A percentile compares a stretch with the other conserved stretches of the same genome.
Evolutionary conservation across 1,284 basidiomycete genomes (phyloP).

Genomic region (Meripilus lineatus): DNA sequence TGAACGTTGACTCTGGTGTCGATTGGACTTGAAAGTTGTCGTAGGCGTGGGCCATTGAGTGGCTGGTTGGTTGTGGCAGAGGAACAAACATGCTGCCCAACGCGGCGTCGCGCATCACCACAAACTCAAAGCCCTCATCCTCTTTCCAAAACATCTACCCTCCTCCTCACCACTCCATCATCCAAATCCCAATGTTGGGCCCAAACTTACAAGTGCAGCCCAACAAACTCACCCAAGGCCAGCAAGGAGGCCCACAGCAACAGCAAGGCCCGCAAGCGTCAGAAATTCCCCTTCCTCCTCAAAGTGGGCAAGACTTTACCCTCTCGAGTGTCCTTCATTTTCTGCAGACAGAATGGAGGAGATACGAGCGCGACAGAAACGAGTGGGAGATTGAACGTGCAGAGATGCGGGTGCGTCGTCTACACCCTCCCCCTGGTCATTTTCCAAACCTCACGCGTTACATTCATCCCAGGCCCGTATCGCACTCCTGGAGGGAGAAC

Average conservation of each 20-base stretch:
- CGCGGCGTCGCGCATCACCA: slow-evolving; percentile 5
- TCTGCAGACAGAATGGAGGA: slow-evolving; percentile 96
- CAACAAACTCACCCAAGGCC: slow-evolving; percentile 35
- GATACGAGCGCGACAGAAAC: slow-evolving; percentile 95
- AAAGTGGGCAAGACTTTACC: slow-evolving; percentile 85
- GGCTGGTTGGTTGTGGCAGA: no score
- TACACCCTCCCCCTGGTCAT: slow-evolving; percentile 7
- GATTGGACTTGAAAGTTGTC: no score
- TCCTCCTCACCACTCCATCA: slow-evolving; percentile 28
- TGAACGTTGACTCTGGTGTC: no score
- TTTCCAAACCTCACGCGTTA: slow-evolving; percentile 21
- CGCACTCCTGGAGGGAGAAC: slow-evolving; percentile 95
- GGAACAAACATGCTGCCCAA: background rate
- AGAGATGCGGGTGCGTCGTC: slow-evolving; percentile 88
- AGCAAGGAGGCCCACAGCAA: slow-evolving; percentile 43
- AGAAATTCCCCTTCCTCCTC: slow-evolving; percentile 66
- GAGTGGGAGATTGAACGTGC: slow-evolving; percentile 99
- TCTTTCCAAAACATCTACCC: slow-evolving; percentile 22
- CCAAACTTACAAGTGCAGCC: slow-evolving; percentile 41
- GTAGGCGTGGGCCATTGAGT: no score
- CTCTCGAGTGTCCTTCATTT: slow-evolving; percentile 96
- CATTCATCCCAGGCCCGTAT: slow-evolving; percentile 72
- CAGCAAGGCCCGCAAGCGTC: slow-evolving; percentile 50
- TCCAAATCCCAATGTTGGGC: slow-evolving; percentile 66
- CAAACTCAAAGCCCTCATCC: slow-evolving; percentile 6